These are phyloP conservation scores for Tricholoma hemisulphureum DNA, from an alignment of 768 basidiomycete species.

Conservation along the genomic window DNA sequence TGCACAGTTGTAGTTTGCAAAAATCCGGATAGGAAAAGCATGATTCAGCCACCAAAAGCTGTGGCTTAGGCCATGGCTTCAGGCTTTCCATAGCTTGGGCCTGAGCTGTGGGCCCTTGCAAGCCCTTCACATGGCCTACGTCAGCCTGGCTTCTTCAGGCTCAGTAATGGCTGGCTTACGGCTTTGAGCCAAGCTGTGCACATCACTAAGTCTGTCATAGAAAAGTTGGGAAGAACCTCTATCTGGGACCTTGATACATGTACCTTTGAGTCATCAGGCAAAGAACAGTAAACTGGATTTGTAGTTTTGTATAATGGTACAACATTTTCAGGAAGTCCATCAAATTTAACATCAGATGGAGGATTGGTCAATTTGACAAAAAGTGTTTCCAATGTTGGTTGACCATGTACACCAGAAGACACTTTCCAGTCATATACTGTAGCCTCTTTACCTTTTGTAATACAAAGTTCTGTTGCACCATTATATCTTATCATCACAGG, in stretches of 20 bases:
- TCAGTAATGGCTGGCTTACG: too few species aligned
- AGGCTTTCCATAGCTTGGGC: too few species aligned
- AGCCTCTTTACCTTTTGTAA: neutral
- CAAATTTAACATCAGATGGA: too few species aligned
- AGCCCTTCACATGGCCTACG: too few species aligned
- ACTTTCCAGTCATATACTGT: neutral
- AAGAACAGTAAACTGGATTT: neutral
- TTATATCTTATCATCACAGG: slow-evolving; percentile 24
- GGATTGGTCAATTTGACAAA: too few species aligned
- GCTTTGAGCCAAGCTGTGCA: too few species aligned
- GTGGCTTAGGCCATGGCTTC: too few species aligned
- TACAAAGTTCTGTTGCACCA: slow-evolving; percentile 8
- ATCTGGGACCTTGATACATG: slow-evolving; percentile 19
- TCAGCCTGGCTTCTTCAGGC: too few species aligned
- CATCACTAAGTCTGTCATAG: slow-evolving; percentile 31
- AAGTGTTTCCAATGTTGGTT: neutral
- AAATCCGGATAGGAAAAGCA: neutral
- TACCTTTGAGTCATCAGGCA: neutral
- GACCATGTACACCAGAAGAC: neutral
- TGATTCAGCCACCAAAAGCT: too few species aligned
- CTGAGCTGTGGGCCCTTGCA: too few species aligned
- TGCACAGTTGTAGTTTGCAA: neutral
- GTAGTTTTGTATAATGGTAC: neutral
- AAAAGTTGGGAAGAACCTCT: slow-evolving; percentile 20
- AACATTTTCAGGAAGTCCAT: slow-evolving; percentile 1